Percentiles rank a stretch among this genome's conserved stretches.
Evolutionary conservation across 345 rosid species (phyloP).

Genomic region (Passiflora organensis): DNA sequence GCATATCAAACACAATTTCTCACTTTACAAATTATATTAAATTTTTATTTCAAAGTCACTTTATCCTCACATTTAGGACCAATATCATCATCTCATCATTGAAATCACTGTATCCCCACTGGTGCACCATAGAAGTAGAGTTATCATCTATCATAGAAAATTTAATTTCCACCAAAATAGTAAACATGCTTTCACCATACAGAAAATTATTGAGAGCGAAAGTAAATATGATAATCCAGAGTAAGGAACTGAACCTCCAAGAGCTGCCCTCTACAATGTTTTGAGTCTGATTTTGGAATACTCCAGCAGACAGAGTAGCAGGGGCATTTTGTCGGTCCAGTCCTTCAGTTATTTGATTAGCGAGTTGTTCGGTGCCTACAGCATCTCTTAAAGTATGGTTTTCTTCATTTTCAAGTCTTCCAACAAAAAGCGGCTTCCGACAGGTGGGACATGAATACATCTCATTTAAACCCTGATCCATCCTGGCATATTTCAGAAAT

Average conservation of each 20-base stretch:
- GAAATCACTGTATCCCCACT: no score
- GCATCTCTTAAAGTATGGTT: slow-evolving; percentile 42
- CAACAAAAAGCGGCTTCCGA: slow-evolving; percentile 88
- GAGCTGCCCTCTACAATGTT: slow-evolving; percentile 55
- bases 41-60: no score
- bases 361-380: slow-evolving; percentile 70
- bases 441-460: slow-evolving; percentile 94
- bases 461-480: slow-evolving; percentile 97
- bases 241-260: slow-evolving; percentile 60
- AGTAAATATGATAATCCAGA: neutral
- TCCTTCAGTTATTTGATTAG: slow-evolving; percentile 59
- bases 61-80: no score
- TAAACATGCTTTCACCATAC: slow-evolving; percentile 4
- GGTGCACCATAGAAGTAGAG: no score
- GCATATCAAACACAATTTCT: no score
- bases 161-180: neutral
- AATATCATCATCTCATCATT: no score
- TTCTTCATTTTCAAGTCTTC: slow-evolving; percentile 57
- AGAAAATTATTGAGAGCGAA: slow-evolving; percentile 3
- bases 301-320: slow-evolving; percentile 53
- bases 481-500: slow-evolving; percentile 50
- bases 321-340: slow-evolving; percentile 53
- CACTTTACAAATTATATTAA: no score
- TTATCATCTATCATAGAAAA: no score
- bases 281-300: slow-evolving; percentile 61